A percentile compares a stretch with the other conserved stretches of the same genome.
These are phyloP conservation scores for Ceratorhiza oryzae-sativae DNA, from an alignment of 1,284 basidiomycete genomes.

Conservation along the genomic window DNA sequence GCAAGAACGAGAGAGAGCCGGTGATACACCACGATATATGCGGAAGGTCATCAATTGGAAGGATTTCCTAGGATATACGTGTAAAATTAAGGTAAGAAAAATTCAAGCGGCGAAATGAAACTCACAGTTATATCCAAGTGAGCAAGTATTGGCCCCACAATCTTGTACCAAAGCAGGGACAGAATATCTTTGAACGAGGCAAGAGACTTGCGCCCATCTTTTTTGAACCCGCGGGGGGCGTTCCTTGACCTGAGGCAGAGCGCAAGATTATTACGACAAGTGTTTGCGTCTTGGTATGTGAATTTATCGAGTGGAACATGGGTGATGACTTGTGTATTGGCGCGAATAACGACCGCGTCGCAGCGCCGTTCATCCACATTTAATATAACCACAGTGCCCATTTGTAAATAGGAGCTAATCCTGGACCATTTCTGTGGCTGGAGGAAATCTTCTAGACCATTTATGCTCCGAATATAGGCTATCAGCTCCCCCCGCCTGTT, in stretches of 20 bases:
- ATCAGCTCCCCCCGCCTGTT: neutral
- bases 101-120: neutral
- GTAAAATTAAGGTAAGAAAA: neutral
- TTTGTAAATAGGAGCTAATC: neutral
- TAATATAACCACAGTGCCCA: neutral
- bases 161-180: neutral
- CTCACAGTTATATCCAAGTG: neutral
- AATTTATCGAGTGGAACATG: neutral
- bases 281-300: neutral
- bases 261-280: neutral
- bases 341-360: neutral
- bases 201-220: too few species aligned
- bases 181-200: neutral
- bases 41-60: neutral
- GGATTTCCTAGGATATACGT: neutral
- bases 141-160: neutral
- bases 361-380: neutral
- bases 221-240: neutral
- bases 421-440: neutral
- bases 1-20: constrained; percentile 50
- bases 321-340: neutral
- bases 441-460: neutral
- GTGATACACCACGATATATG: constrained; percentile 58
- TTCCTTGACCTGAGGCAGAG: neutral
- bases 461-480: neutral